These are phyloP conservation scores for Ascochyta pisi DNA, from an alignment of 2,329 filamentous ascomycete genomes.

Conservation along the genomic window DNA sequence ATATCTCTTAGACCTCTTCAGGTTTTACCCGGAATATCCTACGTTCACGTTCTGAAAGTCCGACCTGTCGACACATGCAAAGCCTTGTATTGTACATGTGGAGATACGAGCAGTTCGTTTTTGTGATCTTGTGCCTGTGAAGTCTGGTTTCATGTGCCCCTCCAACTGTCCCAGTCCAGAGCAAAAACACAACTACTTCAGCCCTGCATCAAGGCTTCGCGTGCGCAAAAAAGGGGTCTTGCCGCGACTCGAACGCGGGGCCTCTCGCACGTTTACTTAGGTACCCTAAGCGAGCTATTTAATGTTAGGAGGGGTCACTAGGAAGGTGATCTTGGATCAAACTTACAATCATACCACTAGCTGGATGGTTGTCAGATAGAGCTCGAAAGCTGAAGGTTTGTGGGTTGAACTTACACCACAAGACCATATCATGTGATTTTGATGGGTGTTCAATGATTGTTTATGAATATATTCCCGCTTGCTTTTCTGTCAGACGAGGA, in stretches of 20 bases:
- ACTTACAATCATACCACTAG: constrained; percentile 64
- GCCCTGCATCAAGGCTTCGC: too few relatives aligned
- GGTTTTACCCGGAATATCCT: too few relatives aligned
- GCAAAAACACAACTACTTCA: background rate
- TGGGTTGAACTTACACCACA: constrained; percentile 3
- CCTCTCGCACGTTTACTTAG: constrained; percentile 22
- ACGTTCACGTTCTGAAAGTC: too few relatives aligned
- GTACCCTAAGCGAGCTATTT: constrained; percentile 64
- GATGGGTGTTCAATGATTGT: background rate
- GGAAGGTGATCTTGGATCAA: constrained; percentile 26
- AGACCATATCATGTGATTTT: constrained; percentile 2
- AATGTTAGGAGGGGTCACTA: too few relatives aligned
- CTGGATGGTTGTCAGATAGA: background rate
- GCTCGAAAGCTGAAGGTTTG: background rate
- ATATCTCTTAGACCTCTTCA: too few relatives aligned
- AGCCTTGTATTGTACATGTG: too few relatives aligned
- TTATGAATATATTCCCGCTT: background rate
- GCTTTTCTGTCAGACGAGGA: too few relatives aligned
- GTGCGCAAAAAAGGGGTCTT: constrained; percentile 17
- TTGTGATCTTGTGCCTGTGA: too few relatives aligned
- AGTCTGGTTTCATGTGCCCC: too few relatives aligned
- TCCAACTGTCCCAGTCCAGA: too few relatives aligned
- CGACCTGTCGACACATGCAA: too few relatives aligned
- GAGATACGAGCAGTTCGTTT: too few relatives aligned
- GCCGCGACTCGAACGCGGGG: constrained; percentile 26